Evolutionary conservation across 2,329 filamentous ascomycete genomes (phyloP).

Genomic region (Claviceps digitariae): DNA sequence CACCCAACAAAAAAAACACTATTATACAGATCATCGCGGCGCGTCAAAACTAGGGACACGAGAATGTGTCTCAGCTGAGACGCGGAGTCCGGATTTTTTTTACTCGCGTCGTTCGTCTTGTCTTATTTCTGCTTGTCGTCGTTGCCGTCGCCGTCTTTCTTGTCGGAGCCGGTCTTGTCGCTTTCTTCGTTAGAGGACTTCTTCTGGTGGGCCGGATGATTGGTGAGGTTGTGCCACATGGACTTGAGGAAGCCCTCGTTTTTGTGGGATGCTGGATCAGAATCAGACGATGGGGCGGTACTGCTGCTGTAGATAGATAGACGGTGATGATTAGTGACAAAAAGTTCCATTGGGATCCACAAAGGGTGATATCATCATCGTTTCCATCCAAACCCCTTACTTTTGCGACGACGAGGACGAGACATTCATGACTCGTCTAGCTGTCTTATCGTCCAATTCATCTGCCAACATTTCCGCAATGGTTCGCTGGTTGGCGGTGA

Average conservation of each 20-base stretch:
- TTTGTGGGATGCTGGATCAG: conserved; percentile 39
- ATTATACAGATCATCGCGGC: conserved; percentile 10
- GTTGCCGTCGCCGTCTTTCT: conserved; percentile 3
- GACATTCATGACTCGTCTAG: conserved; percentile 85
- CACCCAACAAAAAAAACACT: neutral
- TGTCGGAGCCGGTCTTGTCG: conserved; percentile 10
- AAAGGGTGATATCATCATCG: neutral
- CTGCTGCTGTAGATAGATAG: neutral
- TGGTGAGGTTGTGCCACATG: conserved; percentile 86
- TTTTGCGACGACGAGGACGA: conserved; percentile 10
- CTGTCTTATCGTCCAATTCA: conserved; percentile 85
- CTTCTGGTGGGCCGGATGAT: conserved; percentile 46
- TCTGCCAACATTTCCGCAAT: conserved; percentile 93
- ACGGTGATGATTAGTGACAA: neutral
- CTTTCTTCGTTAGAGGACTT: conserved; percentile 14
- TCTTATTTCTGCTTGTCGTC: conserved; percentile 9
- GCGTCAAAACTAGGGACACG: conserved; percentile 12
- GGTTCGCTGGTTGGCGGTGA: conserved; percentile 80
- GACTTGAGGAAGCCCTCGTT: conserved; percentile 86
- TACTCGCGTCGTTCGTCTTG: conserved; percentile 16
- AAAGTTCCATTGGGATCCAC: neutral
- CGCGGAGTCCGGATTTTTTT: conserved; percentile 24
- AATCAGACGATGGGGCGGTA: conserved; percentile 12
- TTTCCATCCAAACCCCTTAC: neutral
- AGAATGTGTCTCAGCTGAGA: conserved; percentile 13